Base-by-base conservation (phyloP, 345 rosid genomes). In the Jatropha curcas region DNA sequence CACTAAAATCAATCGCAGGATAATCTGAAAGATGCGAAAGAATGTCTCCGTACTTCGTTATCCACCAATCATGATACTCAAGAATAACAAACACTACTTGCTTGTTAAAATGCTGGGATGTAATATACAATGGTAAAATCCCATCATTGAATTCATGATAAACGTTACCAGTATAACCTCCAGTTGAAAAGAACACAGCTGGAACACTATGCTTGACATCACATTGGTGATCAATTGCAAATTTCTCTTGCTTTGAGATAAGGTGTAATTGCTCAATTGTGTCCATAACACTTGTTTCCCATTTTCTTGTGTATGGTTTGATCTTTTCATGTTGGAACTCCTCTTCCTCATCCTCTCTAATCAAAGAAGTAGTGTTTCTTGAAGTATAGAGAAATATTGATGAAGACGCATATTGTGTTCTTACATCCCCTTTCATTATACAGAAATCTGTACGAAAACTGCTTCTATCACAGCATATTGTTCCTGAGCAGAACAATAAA, bases 131-230 rank as follows among this genome's bases (percentile, higher is more conserved):
- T 28, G 98, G 98, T 71, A 92, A 71, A 37, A 92, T 81, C 72
- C 96, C 94, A 45, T 92, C 96, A 77, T 92, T 90, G 59, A 92
- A 90, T 79, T 92, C 98, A 68, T 92, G 98, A 27, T 89, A 92
- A 4, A 89, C 81, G 65, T 92, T 92, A 34, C 98, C 98, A 0
- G 98, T 92, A 60, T 89, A 92, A 24, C 98, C 98, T 5, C 94
- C 91, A 0, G 98, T 90, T 0, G 94, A 92, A 83, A 90, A 92
- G 83, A 92, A 81, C 80, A 90, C 91, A 0, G 94, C 93, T 0
- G 96, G 92, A 5, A 86, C 96, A 52, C 85, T 80, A 39, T 92
- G 90, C 27, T 53, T 27, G 30, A 90, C 88, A 71, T 92, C 91
- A 60, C 98, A 92, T 4, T 11, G 70, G 62, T 46, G 82, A 39